These are phyloP conservation scores for Backusella mclennaniae DNA, from an alignment of 192 early-diverging fungal genomes.

Conservation along the genomic window DNA sequence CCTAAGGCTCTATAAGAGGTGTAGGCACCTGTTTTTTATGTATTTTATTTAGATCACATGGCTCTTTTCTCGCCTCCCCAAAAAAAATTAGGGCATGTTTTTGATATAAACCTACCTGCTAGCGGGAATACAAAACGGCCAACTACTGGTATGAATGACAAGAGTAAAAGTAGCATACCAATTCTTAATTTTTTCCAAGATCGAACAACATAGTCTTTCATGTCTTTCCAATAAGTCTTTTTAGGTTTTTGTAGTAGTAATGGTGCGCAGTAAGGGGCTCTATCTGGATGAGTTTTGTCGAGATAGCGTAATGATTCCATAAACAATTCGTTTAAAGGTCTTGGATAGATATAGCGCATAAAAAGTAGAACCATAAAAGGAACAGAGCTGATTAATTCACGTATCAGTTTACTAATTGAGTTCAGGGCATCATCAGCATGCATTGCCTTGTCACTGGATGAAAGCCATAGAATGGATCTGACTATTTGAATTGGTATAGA, in stretches of 20 bases:
- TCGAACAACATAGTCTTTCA: conserved; percentile 45
- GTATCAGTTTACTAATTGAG: not conserved
- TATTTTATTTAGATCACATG: not conserved
- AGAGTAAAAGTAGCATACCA: conserved; percentile 40
- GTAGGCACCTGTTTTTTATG: conserved; percentile 33
- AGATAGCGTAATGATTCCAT: conserved; percentile 47
- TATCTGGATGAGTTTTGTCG: conserved; percentile 30
- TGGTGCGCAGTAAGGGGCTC: conserved; percentile 39
- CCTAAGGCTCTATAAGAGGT: conserved; percentile 47
- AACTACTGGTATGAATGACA: conserved; percentile 52
- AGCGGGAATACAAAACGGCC: conserved; percentile 51
- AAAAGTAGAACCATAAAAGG: conserved; percentile 54
- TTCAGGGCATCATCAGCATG: conserved; percentile 3
- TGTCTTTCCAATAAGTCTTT: conserved; percentile 47
- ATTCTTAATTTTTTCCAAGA: conserved; percentile 44
- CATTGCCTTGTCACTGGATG: conserved; percentile 12
- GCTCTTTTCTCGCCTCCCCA: not conserved
- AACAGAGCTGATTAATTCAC: conserved; percentile 16
- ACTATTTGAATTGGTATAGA: conserved; percentile 42
- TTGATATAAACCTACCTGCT: conserved; percentile 35
- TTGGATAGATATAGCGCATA: conserved; percentile 57
- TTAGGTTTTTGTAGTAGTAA: conserved; percentile 31
- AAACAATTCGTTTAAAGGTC: conserved; percentile 58
- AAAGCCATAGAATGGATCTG: conserved; percentile 31
- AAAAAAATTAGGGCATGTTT: not conserved